Evolutionary conservation across 1,139 yeast species (phyloP).

Genomic region (Candida smagusa): DNA sequence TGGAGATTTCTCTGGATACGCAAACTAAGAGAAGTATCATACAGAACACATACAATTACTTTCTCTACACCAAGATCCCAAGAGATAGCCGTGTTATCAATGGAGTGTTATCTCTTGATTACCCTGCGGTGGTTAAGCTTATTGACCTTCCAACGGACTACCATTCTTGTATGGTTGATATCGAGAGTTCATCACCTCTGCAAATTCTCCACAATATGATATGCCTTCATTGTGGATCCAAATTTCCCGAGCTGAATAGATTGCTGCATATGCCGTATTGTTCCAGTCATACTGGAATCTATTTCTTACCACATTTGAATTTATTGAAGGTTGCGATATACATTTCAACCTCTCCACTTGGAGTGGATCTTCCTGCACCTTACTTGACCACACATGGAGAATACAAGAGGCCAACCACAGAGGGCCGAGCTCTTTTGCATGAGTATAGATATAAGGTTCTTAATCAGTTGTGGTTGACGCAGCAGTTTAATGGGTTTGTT

Average conservation of each 20-base stretch:
- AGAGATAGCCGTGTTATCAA: conserved; percentile 9
- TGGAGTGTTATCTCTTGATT: conserved; percentile 30
- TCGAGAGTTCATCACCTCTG: conserved; percentile 13
- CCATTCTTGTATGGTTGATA: conserved; percentile 26
- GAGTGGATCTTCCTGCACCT: conserved; percentile 51
- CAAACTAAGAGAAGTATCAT: not conserved
- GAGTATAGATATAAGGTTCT: conserved; percentile 51
- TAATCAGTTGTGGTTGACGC: conserved; percentile 58
- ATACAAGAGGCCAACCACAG: conserved; percentile 50
- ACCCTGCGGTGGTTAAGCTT: conserved; percentile 40
- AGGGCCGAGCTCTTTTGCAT: conserved; percentile 56
- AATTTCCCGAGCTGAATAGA: conserved; percentile 15
- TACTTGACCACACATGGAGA: conserved; percentile 74
- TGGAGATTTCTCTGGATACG: conserved; percentile 8
- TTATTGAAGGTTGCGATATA: conserved; percentile 33
- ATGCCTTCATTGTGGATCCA: conserved; percentile 33
- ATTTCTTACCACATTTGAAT: conserved; percentile 41
- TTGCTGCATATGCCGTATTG: conserved; percentile 27
- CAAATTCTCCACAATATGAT: conserved; percentile 24
- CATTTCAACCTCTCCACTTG: conserved; percentile 25
- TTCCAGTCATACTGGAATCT: conserved; percentile 31
- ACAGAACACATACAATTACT: conserved; percentile 27
- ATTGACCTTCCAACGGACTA: conserved; percentile 37
- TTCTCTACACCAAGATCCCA: conserved; percentile 27
- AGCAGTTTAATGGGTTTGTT: conserved; percentile 41